A percentile compares a stretch with the other conserved stretches of the same genome.
These are phyloP conservation scores for Dillenia suffruticosa DNA, from an alignment of 164 flowering plant genomes.

Conservation along the genomic window DNA sequence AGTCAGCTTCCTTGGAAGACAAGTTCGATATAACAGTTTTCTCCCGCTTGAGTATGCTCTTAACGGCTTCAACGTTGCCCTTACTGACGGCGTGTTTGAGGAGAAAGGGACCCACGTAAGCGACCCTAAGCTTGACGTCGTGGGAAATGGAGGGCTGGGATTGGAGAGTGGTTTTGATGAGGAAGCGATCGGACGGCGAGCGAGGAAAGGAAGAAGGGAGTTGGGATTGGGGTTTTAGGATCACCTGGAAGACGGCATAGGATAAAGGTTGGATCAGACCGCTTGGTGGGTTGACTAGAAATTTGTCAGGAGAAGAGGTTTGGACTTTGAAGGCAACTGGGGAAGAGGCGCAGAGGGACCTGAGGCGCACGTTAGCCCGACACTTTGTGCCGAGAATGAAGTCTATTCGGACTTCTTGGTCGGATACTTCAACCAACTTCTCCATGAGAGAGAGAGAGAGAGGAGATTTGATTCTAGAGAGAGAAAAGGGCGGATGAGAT, in stretches of 20 bases:
- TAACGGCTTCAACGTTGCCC: conserved; percentile 39
- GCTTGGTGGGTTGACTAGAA: conserved; percentile 69
- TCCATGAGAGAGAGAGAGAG: conserved; percentile 16
- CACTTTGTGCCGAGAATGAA: conserved; percentile 50
- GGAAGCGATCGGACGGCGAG: conserved; percentile 69
- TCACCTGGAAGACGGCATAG: conserved; percentile 50
- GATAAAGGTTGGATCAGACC: conserved; percentile 54
- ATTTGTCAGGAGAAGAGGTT: conserved; percentile 76
- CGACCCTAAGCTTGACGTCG: conserved; percentile 61
- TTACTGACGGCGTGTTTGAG: conserved; percentile 42
- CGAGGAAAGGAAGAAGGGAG: conserved; percentile 62
- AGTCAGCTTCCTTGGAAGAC: conserved; percentile 26
- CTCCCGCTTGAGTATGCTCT: conserved; percentile 46
- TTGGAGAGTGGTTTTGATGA: conserved; percentile 43
- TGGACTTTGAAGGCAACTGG: conserved; percentile 70
- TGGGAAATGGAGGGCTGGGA: conserved; percentile 12
- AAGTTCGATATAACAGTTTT: conserved; percentile 29
- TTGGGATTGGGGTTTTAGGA: conserved; percentile 65
- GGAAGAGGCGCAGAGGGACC: conserved; percentile 38
- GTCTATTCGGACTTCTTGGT: conserved; percentile 51
- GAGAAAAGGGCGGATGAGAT: neutral
- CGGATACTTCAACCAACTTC: conserved; percentile 44
- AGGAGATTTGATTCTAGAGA: neutral
- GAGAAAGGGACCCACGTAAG: conserved; percentile 59
- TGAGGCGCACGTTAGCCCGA: conserved; percentile 45